These are phyloP conservation scores for Penicillium sp. DNA, from an alignment of 2,329 filamentous ascomycete species.

Conservation along the genomic window DNA sequence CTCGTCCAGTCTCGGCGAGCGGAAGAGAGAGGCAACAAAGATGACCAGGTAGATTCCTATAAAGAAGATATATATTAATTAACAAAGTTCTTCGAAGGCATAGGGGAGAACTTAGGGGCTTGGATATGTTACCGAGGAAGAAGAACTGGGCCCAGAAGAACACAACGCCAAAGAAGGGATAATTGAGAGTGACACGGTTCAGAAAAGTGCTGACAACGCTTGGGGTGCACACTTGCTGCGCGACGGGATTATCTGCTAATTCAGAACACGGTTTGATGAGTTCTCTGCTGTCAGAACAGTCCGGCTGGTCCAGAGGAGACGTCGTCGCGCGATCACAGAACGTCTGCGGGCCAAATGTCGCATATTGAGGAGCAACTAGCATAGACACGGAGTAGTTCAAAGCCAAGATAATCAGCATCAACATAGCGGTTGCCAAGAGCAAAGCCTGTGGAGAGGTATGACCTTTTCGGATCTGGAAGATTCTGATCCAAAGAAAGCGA, in stretches of 20 bases:
- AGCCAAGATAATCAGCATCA: constrained; percentile 83
- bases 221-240: constrained; percentile 81
- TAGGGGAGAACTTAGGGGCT: neutral
- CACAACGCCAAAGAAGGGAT: constrained; percentile 90
- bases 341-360: constrained; percentile 89
- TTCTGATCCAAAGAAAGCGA: constrained; percentile 89
- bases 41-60: constrained; percentile 73
- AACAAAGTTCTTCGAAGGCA: neutral
- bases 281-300: constrained; percentile 66
- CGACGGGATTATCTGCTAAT: constrained; percentile 65
- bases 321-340: constrained; percentile 75
- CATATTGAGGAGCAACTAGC: constrained; percentile 93
- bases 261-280: constrained; percentile 82
- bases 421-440: constrained; percentile 83
- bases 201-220: constrained; percentile 89
- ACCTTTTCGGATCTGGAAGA: constrained; percentile 88
- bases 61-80: neutral
- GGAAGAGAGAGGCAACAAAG: constrained; percentile 74
- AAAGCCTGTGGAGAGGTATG: constrained; percentile 89
- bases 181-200: constrained; percentile 88
- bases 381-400: constrained; percentile 92
- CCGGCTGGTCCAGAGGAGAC: constrained; percentile 64
- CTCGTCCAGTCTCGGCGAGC: constrained; percentile 73
- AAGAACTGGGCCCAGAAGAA: constrained; percentile 95
- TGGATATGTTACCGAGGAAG: constrained; percentile 63